phyloP scores from a whole-genome alignment of 192 early-diverging fungal genomes.

The Dimargaris cristalligena region DNA sequence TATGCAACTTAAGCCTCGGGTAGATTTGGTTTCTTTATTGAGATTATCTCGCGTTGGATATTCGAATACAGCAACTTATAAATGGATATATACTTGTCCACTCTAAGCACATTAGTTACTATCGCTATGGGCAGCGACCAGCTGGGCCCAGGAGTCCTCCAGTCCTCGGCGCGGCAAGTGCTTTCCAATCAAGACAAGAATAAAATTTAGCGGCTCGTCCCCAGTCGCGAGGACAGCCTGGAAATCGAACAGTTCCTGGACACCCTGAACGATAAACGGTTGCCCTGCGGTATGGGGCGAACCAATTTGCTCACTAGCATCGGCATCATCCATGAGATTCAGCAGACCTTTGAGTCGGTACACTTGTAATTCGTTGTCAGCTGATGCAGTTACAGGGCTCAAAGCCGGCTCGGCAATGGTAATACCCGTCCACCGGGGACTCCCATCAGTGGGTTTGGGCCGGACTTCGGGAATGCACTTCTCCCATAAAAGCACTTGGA shows the following conservation, averaged over 20 bases:
- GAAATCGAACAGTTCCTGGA: slow-evolving; percentile 9
- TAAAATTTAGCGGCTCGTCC: background rate
- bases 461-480: background rate
- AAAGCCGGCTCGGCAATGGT: too few relatives aligned
- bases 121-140: background rate
- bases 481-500: slow-evolving; percentile 6
- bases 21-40: too few relatives aligned
- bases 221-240: background rate
- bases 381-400: too few relatives aligned
- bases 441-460: background rate
- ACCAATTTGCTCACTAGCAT: background rate
- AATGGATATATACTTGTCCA: too few relatives aligned
- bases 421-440: too few relatives aligned
- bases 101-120: too few relatives aligned
- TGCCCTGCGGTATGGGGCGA: background rate
- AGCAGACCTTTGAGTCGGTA: slow-evolving; percentile 9
- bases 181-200: slow-evolving; percentile 4
- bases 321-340: background rate
- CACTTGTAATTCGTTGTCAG: too few relatives aligned
- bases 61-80: too few relatives aligned
- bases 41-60: too few relatives aligned
- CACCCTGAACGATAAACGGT: slow-evolving; percentile 1
- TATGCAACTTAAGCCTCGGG: too few relatives aligned
- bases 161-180: background rate
- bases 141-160: background rate